phyloP scores from a whole-genome alignment of 345 rosid species.

The Citrus australasica region DNA sequence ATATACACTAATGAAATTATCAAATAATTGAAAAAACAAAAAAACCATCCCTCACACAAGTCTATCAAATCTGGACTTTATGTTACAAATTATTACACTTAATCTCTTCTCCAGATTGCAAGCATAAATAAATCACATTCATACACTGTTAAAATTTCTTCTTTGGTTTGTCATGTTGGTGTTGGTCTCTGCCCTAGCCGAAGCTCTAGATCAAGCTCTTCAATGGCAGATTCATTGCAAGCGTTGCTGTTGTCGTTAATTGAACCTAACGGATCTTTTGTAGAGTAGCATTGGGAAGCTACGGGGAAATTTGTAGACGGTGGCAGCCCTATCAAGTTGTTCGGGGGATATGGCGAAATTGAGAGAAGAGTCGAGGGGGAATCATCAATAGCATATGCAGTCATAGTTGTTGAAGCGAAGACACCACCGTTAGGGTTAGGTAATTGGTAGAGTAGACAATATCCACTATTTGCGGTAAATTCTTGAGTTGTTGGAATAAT shows the following conservation, averaged over 20 bases:
- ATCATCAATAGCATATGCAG: conserved; percentile 18
- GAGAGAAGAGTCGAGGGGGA: conserved; percentile 54
- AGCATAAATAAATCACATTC: conserved; percentile 17
- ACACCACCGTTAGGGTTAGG: conserved; percentile 53
- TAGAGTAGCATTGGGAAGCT: conserved; percentile 18
- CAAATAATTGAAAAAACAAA: conserved; percentile 5
- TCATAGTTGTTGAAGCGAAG: conserved; percentile 19
- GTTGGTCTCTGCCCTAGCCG: conserved; percentile 60
- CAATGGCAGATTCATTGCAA: conserved; percentile 31
- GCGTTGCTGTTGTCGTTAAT: conserved; percentile 15
- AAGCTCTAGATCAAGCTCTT: conserved; percentile 89
- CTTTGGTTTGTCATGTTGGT: conserved; percentile 12
- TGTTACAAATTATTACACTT: conserved; percentile 9
- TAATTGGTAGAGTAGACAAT: conserved; percentile 64
- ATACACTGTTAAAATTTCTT: conserved; percentile 10
- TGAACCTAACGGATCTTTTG: conserved; percentile 21
- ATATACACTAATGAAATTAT: conserved; percentile 1
- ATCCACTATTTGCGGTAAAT: conserved; percentile 38
- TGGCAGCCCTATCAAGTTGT: background rate
- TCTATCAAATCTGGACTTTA: conserved; percentile 11
- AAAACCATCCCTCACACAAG: conserved; percentile 5
- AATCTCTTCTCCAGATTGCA: background rate
- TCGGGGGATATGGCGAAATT: conserved; percentile 34
- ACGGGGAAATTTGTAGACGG: conserved; percentile 20
- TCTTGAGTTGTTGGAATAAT: conserved; percentile 46